phyloP scores from a whole-genome alignment of 331 rosid species.

The Dryas integrifolia region DNA sequence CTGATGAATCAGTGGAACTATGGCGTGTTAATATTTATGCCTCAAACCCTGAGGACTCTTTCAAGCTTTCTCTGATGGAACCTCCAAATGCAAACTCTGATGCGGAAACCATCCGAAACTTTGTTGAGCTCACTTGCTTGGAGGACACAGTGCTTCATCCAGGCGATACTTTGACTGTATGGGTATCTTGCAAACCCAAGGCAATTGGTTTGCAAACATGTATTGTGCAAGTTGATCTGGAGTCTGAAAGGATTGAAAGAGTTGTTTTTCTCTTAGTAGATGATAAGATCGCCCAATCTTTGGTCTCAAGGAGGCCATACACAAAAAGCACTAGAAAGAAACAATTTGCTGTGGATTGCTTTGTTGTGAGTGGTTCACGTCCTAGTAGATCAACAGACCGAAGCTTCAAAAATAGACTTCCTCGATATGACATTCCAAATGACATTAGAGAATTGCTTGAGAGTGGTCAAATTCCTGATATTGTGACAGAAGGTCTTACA shows the following conservation, averaged over 20 bases:
- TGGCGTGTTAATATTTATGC: slow-evolving; percentile 79
- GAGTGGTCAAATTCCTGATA: slow-evolving; percentile 51
- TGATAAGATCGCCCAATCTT: slow-evolving; percentile 69
- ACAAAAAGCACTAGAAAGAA: slow-evolving; percentile 53
- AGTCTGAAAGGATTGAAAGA: slow-evolving; percentile 65
- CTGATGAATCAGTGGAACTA: slow-evolving; percentile 59
- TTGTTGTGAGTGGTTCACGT: slow-evolving; percentile 40
- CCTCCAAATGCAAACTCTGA: slow-evolving; percentile 52
- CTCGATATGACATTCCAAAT: slow-evolving; percentile 57
- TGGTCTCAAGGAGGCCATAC: slow-evolving; percentile 63
- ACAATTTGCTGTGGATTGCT: slow-evolving; percentile 38
- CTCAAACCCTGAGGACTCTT: slow-evolving; percentile 67
- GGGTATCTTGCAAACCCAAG: slow-evolving; percentile 92
- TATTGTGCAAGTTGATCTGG: slow-evolving; percentile 68
- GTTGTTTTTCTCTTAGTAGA: slow-evolving; percentile 75
- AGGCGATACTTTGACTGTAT: slow-evolving; percentile 54
- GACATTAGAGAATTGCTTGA: slow-evolving; percentile 49
- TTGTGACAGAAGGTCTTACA: slow-evolving; percentile 56
- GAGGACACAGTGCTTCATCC: slow-evolving; percentile 90
- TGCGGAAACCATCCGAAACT: slow-evolving; percentile 36
- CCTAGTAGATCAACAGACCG: slow-evolving; percentile 33
- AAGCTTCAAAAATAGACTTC: slow-evolving; percentile 58
- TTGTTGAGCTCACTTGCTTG: slow-evolving; percentile 55
- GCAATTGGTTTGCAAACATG: slow-evolving; percentile 68
- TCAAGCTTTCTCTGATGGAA: slow-evolving; percentile 74